Evolutionary conservation across 768 basidiomycete genomes (phyloP), one percentile per base, ranked within the genome.

Genomic region (Kwoniella heveanensis): DNA sequence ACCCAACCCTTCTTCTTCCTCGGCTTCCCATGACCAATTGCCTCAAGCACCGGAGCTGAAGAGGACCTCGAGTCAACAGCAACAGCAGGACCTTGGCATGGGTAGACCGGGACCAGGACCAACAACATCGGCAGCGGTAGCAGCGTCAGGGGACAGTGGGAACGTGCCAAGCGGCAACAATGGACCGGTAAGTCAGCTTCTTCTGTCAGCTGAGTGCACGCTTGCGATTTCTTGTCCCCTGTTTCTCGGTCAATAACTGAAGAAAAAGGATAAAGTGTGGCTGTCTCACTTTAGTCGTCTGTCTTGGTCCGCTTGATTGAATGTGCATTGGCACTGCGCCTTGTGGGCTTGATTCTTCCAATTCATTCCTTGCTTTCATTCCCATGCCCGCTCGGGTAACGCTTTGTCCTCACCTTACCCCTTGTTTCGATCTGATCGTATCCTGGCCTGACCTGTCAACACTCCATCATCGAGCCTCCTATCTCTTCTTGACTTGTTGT

Each of bases 31-130:
- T 13, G 32, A 32, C 5, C 32, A 32, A 32, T 6, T 25, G 48
- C 24, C 51, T 12, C 2, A 13, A 27, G 51, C 60, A 13, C 51
- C 52, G 8, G 52, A 58, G 15, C 47, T 58, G 9, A 53, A 46
- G 21, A 17, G 60, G 27, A 46, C 52, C 24, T n/a, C n/a, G n/a
- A 53, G 60, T 53, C 37, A 51, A 19, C 46, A 50, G 29, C 65
- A 66, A 44, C 65, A 66, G 60, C 54, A 62, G 51, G 65, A 53
- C 19, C 27, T 66, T 7, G 65, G 60, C 6, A 66, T 51, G 30
- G 65, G 65, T 30, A 57, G 57, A 60, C 66, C 66, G 21, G 58
- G 49, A 51, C 22, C 48, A 49, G 48, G 22, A 44, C 39, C 39
- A 44, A 17, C 10, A 44, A 17, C 7, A 32, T 32, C 17, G 39